These are phyloP conservation scores for Pythium chondricola DNA, from an alignment of 352 stramenopile genomes.

Conservation along the genomic window DNA sequence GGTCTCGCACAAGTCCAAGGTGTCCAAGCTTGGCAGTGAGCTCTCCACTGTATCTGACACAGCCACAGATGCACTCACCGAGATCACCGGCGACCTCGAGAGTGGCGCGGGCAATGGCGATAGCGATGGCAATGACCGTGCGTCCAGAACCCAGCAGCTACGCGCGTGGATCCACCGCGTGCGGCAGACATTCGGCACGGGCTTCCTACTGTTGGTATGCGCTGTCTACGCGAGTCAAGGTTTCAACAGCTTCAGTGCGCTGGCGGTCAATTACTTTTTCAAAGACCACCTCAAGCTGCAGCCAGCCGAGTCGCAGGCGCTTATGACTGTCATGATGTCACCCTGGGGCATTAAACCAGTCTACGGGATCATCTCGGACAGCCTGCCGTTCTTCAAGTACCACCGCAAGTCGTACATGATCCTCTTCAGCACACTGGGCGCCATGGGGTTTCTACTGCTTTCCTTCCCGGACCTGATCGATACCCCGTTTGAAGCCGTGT, in stretches of 20 bases:
- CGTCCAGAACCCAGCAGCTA: constrained; percentile 35
- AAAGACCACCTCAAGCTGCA: constrained; percentile 95
- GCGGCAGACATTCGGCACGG: constrained; percentile 55
- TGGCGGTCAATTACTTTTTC: constrained; percentile 95
- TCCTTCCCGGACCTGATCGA: constrained; percentile 49
- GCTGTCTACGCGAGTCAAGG: constrained; percentile 94
- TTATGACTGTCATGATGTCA: constrained; percentile 91
- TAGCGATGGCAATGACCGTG: neutral
- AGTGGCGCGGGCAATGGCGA: neutral
- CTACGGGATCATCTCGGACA: constrained; percentile 95
- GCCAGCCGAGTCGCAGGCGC: constrained; percentile 88
- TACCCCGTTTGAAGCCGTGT: constrained; percentile 42
- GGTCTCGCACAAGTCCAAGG: neutral
- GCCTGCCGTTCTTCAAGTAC: constrained; percentile 91
- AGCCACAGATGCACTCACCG: constrained; percentile 10
- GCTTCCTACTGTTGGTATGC: constrained; percentile 63
- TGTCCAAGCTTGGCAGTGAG: constrained; percentile 8
- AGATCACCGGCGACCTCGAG: constrained; percentile 10
- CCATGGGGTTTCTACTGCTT: constrained; percentile 49
- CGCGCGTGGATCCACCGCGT: constrained; percentile 43
- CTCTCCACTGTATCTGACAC: neutral
- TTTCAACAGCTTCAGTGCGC: constrained; percentile 87
- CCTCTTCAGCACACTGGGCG: constrained; percentile 70
- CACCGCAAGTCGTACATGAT: constrained; percentile 94
- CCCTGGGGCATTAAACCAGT: constrained; percentile 96